Base-by-base conservation (phyloP, 1,284 basidiomycete genomes). In the Ustilago cynodontis region DNA sequence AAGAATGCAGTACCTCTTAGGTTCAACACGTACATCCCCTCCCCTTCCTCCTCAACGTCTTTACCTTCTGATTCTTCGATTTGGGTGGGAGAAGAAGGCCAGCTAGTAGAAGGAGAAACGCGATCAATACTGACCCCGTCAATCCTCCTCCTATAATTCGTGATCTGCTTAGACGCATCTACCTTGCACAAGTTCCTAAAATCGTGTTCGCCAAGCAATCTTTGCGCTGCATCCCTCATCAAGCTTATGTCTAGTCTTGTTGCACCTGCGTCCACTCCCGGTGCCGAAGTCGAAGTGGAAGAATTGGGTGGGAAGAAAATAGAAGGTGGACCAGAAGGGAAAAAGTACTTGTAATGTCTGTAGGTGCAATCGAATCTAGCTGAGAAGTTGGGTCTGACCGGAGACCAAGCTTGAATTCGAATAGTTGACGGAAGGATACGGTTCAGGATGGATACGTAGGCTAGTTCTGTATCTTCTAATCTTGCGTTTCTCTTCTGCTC, bases 311-410 rank as follows among this genome's bases (percentile, higher is more conserved):
- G 69, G 18, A 53, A 70, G 28, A 85, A 69, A 20, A 65, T 9
- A 0, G 33, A 8, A 0, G 83, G 81, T 3, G 80, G 74, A 4
- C 84, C 84, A 11, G 65, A 54, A 18, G 78, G 70, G 74, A 86
- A 99, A 86, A 98, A 96, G 87, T 99, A 99, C 86, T 98, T 98
- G 91, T 99, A 99, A 86, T 99, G 96, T 37, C 96, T 89, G 82
- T 90, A 91, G 64, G 88, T 88, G 87, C 95, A 98, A 24, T 92
- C 92, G 87, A 94, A 96, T 2, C 96, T 91, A 2, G 95, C 91
- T 41, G 94, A 94, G 86, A 99, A 99, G 37, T 87, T 86, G 7
- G 89, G 84, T 0, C 90, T 85, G n/a, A 98, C 92, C 11, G 95
- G 94, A 3, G 95, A 94, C 96, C 96, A 99, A 3, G 93, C 95